These are phyloP conservation scores for Lentinus polychrous DNA, from an alignment of 1,284 basidiomycete species.

Conservation along the genomic window DNA sequence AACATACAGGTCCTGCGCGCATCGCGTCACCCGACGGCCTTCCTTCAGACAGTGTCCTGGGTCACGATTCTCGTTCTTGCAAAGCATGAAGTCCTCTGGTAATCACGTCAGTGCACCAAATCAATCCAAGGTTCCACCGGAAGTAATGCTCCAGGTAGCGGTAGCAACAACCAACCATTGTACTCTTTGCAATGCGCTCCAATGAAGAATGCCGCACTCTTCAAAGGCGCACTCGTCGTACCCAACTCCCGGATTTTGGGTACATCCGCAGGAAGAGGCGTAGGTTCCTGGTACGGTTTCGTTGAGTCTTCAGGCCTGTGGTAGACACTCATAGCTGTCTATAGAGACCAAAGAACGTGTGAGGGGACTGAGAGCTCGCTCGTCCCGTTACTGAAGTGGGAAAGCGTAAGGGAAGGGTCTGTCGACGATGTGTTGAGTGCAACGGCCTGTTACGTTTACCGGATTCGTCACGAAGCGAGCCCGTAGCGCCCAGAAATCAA, in stretches of 20 bases:
- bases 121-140: neutral
- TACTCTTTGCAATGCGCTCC: conserved; percentile 94
- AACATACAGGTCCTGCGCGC: conserved; percentile 89
- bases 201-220: conserved; percentile 97
- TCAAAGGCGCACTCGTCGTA: conserved; percentile 87
- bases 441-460: too few relatives aligned
- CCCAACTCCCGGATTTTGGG: conserved; percentile 92
- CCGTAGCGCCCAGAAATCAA: too few relatives aligned
- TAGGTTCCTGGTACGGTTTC: conserved; percentile 58
- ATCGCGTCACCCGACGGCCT: conserved; percentile 93
- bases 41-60: conserved; percentile 95
- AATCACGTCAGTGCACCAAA: conserved; percentile 1
- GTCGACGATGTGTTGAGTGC: too few relatives aligned
- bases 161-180: conserved; percentile 60
- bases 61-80: conserved; percentile 88
- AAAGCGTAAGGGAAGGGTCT: too few relatives aligned
- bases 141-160: neutral
- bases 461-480: too few relatives aligned
- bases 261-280: conserved; percentile 65
- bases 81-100: conserved; percentile 98
- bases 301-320: conserved; percentile 34
- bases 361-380: too few relatives aligned
- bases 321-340: conserved; percentile 45
- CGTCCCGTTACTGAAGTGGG: too few relatives aligned
- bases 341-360: neutral